A percentile compares a stretch with the other conserved stretches of the same genome.
phyloP scores from a whole-genome alignment of 225 moss, liverwort and hornwort genomes.

The Pseudisothecium myosuroides region DNA sequence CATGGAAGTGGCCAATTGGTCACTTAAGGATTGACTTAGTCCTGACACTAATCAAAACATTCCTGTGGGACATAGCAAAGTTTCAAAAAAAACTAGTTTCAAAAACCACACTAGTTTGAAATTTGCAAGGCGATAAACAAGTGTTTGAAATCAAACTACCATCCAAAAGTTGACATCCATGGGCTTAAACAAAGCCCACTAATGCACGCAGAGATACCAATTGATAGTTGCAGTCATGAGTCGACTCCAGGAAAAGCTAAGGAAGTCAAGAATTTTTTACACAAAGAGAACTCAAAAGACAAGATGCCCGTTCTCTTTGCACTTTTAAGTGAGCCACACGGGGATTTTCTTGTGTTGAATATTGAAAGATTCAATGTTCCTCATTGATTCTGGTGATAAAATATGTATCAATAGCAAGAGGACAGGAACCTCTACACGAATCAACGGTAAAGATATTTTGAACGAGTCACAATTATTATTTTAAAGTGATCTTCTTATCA shows the following conservation, averaged over 20 bases:
- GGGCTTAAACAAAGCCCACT: not conserved
- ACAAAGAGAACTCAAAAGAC: not conserved
- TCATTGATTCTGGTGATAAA: not conserved
- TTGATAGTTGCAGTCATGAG: not conserved
- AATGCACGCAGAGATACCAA: not conserved
- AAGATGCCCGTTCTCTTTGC: not conserved
- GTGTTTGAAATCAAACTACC: not conserved
- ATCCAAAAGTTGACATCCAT: not conserved
- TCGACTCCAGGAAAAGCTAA: not conserved
- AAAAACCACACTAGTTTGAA: not conserved
- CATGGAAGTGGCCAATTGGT: not conserved
- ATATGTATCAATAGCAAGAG: not conserved
- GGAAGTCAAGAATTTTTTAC: not conserved
- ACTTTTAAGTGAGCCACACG: not conserved
- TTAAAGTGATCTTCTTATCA: not conserved
- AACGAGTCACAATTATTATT: not conserved
- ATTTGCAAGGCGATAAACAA: not conserved
- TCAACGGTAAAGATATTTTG: not conserved
- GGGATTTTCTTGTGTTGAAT: not conserved
- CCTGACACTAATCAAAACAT: not conserved
- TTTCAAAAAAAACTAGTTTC: not conserved
- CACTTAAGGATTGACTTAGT: not conserved
- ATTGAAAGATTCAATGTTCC: not conserved
- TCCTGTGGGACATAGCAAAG: not conserved
- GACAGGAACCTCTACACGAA: not conserved